Evolutionary conservation across 2,329 filamentous ascomycete species (phyloP).

Genomic region (Colletotrichum chlorophyti): DNA sequence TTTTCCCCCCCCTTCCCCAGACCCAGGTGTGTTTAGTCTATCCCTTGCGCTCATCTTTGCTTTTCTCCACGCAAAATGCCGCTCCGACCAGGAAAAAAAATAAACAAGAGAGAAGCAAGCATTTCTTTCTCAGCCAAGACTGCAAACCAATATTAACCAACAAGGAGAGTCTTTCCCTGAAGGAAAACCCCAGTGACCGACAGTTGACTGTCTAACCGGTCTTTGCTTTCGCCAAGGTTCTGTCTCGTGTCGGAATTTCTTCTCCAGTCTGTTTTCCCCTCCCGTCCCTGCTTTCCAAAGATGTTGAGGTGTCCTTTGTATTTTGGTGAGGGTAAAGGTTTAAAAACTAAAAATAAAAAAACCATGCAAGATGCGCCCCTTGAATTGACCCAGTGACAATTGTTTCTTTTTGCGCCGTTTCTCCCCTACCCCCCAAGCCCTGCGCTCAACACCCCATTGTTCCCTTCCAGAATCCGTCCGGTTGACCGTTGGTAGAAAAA

Average conservation of each 20-base stretch:
- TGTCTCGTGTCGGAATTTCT: conserved; percentile 26
- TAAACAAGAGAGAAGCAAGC: neutral
- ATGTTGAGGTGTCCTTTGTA: too few relatives aligned
- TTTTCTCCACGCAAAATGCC: conserved; percentile 20
- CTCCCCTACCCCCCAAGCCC: conserved; percentile 2
- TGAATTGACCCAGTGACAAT: neutral
- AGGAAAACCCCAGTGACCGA: neutral
- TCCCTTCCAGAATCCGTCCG: neutral
- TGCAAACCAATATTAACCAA: conserved; percentile 16
- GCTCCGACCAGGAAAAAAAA: neutral
- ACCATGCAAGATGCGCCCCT: neutral
- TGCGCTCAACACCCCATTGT: conserved; percentile 1
- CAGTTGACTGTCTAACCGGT: conserved; percentile 17
- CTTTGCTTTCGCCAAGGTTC: conserved; percentile 23
- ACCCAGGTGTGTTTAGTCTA: too few relatives aligned
- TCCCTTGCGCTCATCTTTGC: conserved; percentile 16
- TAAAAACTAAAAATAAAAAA: neutral
- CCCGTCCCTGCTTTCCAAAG: conserved; percentile 10
- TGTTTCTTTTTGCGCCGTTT: conserved; percentile 1
- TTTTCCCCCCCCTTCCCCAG: conserved; percentile 2
- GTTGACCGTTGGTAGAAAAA: conserved; percentile 24
- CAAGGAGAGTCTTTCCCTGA: conserved; percentile 4
- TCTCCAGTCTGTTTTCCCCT: conserved; percentile 6
- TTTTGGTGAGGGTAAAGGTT: too few relatives aligned
- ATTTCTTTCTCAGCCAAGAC: conserved; percentile 5